These are phyloP conservation scores for Fusarium napiforme DNA, from an alignment of 2,329 filamentous ascomycete species.

Conservation along the genomic window DNA sequence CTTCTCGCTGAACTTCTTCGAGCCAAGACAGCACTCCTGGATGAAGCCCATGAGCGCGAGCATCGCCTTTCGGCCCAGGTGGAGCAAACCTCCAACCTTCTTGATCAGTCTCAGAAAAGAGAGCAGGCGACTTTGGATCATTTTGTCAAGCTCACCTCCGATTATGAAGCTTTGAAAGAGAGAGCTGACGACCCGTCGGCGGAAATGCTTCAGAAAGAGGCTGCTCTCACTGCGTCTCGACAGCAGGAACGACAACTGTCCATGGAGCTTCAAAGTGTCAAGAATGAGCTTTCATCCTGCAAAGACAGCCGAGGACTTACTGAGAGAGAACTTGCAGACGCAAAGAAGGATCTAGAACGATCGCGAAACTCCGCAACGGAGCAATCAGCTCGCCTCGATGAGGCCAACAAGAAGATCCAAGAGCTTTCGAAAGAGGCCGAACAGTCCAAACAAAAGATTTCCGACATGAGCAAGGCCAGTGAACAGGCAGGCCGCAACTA, in stretches of 20 bases:
- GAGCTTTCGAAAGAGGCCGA: neutral
- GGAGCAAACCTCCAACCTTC: neutral
- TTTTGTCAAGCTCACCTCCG: neutral
- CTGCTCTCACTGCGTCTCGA: neutral
- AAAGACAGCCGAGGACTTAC: neutral
- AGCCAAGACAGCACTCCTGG: slow-evolving; percentile 1
- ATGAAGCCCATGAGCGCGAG: slow-evolving; percentile 15
- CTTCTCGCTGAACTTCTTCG: slow-evolving; percentile 9
- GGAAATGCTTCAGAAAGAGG: slow-evolving; percentile 3
- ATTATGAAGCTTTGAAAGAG: neutral
- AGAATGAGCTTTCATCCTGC: neutral
- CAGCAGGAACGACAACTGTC: slow-evolving; percentile 3
- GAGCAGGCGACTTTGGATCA: neutral
- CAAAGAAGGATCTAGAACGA: neutral
- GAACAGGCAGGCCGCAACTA: neutral
- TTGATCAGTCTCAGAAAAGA: neutral
- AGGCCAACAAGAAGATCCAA: neutral
- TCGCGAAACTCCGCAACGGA: neutral
- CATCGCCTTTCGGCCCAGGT: neutral
- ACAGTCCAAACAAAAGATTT: neutral
- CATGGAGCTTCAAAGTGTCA: neutral
- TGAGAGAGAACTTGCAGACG: neutral
- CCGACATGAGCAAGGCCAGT: neutral
- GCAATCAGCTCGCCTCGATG: neutral
- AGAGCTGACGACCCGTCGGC: neutral